Conservation (phyloP, 192 early-diverging fungal genomes). For the Haplosporangium gracile region DNA sequence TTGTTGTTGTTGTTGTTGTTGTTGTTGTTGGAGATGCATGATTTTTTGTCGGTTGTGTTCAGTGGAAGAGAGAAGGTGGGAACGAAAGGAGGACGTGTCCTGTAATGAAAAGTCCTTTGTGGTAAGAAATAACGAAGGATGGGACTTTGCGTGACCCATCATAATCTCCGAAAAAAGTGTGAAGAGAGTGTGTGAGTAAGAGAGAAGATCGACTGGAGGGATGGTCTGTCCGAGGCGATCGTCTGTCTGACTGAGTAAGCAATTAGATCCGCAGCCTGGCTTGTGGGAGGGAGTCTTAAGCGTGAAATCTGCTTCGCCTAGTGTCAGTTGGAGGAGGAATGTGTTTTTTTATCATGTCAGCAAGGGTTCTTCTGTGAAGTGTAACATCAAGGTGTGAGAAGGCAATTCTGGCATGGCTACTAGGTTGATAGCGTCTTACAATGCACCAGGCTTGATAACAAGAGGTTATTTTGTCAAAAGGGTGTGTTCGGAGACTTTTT, state of each 20-base stretch:
- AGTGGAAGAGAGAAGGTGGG: background rate
- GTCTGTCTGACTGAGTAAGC: background rate
- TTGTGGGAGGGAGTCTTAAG: background rate
- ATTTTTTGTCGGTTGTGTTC: background rate
- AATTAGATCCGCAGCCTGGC: background rate
- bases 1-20: no score
- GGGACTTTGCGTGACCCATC: conserved; percentile 6
- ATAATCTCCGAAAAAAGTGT: background rate
- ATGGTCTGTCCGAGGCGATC: background rate
- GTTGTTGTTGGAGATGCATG: background rate
- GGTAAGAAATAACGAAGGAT: conserved; percentile 1
- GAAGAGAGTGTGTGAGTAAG: background rate
- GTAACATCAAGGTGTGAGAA: background rate
- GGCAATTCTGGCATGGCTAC: background rate
- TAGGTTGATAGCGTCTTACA: background rate
- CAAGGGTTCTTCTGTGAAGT: background rate
- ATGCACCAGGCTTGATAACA: background rate
- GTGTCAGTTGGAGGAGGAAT: background rate
- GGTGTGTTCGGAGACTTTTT: background rate
- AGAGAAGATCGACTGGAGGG: background rate
- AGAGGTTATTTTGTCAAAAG: background rate
- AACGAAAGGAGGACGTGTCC: background rate
- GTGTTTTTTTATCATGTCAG: background rate
- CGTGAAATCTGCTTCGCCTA: background rate
- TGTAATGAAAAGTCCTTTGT: conserved; percentile 2